Conservation (phyloP, 371 early-diverging fungal species). For the Chytridium lagenaria region DNA sequence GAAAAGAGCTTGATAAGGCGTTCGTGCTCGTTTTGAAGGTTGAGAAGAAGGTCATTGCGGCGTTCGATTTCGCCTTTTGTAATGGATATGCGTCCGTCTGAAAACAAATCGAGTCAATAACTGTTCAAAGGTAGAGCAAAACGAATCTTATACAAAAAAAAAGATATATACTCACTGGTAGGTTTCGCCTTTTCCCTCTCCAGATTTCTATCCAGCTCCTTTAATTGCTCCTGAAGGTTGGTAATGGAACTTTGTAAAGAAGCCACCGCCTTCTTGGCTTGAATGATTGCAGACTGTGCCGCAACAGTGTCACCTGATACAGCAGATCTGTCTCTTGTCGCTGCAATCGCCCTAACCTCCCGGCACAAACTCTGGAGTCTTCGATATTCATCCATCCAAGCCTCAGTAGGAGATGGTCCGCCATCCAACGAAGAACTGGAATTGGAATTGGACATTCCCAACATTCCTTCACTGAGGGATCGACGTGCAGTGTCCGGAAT, state of each 20-base stretch:
- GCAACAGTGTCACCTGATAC: constrained; percentile 74
- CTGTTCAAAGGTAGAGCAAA: not conserved
- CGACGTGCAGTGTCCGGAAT: constrained; percentile 52
- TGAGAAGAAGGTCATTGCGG: not conserved
- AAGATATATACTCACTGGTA: not conserved
- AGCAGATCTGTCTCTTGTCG: constrained; percentile 69
- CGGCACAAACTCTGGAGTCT: constrained; percentile 63
- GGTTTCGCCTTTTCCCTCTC: not conserved
- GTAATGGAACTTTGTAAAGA: constrained; percentile 55
- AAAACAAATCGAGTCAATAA: not conserved
- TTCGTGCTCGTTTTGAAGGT: constrained; percentile 18
- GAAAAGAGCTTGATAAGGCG: constrained; percentile 24
- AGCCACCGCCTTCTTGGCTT: constrained; percentile 72
- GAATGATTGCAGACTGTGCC: constrained; percentile 74
- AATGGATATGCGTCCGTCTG: constrained; percentile 7
- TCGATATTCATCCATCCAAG: constrained; percentile 86
- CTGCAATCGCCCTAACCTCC: constrained; percentile 73
- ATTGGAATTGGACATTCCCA: not conserved
- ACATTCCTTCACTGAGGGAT: not conserved
- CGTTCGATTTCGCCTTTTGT: constrained; percentile 15
- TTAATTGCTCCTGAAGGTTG: constrained; percentile 59
- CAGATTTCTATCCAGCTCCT: constrained; percentile 43
- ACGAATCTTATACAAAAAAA: not conserved
- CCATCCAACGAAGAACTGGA: not conserved
- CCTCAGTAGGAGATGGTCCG: constrained; percentile 57